Percentiles rank a stretch among this genome's conserved stretches.
Evolutionary conservation across 768 basidiomycete genomes (phyloP).

Genomic region (Termitomyces sp.): DNA sequence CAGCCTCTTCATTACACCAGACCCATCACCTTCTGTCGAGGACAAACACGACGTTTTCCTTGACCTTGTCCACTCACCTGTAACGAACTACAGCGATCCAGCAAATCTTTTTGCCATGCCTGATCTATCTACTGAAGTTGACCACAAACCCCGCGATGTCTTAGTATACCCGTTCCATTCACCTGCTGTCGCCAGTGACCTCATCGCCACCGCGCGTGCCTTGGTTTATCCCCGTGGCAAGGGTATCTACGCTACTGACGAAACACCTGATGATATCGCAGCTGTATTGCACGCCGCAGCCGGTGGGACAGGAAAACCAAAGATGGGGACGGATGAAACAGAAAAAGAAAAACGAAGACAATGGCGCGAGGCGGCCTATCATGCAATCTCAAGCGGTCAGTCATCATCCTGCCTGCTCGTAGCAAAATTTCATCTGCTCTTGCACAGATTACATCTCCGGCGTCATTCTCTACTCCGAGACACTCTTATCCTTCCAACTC

Average conservation of each 20-base stretch:
- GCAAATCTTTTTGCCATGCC: slow-evolving; percentile 27
- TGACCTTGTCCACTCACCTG: slow-evolving; percentile 6
- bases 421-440: not conserved
- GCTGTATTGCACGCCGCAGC: slow-evolving; percentile 31
- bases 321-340: slow-evolving; percentile 28
- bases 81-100: slow-evolving; percentile 18
- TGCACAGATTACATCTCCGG: slow-evolving; percentile 32
- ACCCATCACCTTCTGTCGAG: slow-evolving; percentile 1
- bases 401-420: not conserved
- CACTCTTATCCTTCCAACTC: slow-evolving; percentile 45
- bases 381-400: slow-evolving; percentile 35
- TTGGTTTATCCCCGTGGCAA: slow-evolving; percentile 44
- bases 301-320: slow-evolving; percentile 20
- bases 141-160: slow-evolving; percentile 17
- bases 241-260: slow-evolving; percentile 52
- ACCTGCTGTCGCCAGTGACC: slow-evolving; percentile 32
- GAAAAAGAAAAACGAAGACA: slow-evolving; percentile 32
- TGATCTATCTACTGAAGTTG: slow-evolving; percentile 13
- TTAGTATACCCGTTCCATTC: slow-evolving; percentile 37
- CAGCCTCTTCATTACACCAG: slow-evolving; percentile 1
- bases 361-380: slow-evolving; percentile 42
- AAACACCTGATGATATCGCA: slow-evolving; percentile 39
- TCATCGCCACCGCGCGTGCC: slow-evolving; percentile 38
- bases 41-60: slow-evolving; percentile 5
- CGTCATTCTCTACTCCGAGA: slow-evolving; percentile 45